Evolutionary conservation across 495 filamentous ascomycete genomes (phyloP).

Genomic region (Thozetella sp.): DNA sequence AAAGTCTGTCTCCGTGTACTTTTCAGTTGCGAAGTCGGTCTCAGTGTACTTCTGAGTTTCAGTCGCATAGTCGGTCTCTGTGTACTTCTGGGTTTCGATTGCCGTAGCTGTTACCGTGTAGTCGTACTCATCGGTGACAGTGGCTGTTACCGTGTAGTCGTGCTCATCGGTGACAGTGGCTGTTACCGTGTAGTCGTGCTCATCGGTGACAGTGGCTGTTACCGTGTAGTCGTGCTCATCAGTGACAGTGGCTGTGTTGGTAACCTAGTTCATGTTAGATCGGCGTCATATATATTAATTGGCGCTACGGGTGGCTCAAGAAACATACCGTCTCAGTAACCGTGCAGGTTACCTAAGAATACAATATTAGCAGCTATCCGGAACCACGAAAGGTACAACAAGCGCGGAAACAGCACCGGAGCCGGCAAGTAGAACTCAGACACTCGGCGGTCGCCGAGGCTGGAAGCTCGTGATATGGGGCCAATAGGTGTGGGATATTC

Average conservation of each 20-base stretch:
- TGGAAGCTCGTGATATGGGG: no score
- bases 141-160: not conserved
- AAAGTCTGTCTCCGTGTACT: no score
- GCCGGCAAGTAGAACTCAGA: no score
- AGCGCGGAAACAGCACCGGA: not conserved
- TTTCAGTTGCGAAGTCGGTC: no score
- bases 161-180: not conserved
- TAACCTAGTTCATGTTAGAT: slow-evolving; percentile 4
- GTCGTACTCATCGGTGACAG: not conserved
- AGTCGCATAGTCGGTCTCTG: not conserved
- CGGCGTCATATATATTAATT: not conserved
- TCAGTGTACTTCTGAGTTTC: not conserved
- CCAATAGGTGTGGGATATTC: no score
- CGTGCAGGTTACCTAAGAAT: slow-evolving; percentile 4
- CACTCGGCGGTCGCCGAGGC: no score
- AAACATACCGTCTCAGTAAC: slow-evolving; percentile 8
- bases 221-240: not conserved
- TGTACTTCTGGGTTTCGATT: not conserved
- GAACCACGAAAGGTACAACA: not conserved
- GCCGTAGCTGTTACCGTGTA: not conserved
- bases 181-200: not conserved
- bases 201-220: not conserved
- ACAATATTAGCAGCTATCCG: not conserved
- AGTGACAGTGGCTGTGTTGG: not conserved
- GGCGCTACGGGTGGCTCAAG: not conserved